Evolutionary conservation across 176 grass and related monocot species (phyloP).

Genomic region (Oryza glumipatula): DNA sequence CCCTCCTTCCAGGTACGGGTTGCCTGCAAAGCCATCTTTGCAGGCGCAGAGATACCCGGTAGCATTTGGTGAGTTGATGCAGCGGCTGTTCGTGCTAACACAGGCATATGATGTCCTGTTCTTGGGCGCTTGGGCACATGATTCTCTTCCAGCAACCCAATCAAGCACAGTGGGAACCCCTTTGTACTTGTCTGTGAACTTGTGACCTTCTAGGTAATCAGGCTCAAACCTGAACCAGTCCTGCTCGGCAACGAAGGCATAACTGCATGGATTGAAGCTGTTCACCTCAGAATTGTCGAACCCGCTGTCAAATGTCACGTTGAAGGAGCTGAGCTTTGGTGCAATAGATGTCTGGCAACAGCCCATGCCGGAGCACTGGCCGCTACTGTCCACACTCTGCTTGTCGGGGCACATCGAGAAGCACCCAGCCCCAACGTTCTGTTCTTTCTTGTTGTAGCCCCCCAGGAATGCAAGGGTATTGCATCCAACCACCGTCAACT

Average conservation of each 20-base stretch:
- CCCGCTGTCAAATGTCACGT: conserved; percentile 29
- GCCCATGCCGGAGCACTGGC: too few species aligned
- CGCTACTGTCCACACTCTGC: too few species aligned
- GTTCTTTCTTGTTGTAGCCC: too few species aligned
- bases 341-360: conserved; percentile 19
- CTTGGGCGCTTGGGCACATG: conserved; percentile 19
- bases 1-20: conserved; percentile 43
- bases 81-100: conserved; percentile 27
- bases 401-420: too few species aligned
- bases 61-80: conserved; percentile 31
- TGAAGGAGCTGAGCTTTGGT: conserved; percentile 15
- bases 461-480: too few species aligned
- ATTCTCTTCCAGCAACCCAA: conserved; percentile 39
- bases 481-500: too few species aligned
- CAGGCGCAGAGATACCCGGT: conserved; percentile 48
- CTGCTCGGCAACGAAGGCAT: background rate
- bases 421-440: too few species aligned
- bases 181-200: conserved; percentile 12
- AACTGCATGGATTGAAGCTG: conserved; percentile 43
- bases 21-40: conserved; percentile 34
- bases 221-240: too few species aligned
- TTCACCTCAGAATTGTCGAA: conserved; percentile 29
- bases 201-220: conserved; percentile 30
- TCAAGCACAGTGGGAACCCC: conserved; percentile 37
- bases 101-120: conserved; percentile 41